Conservation (phyloP, 202 grass and related monocot genomes). For the Setaria italica region DNA sequence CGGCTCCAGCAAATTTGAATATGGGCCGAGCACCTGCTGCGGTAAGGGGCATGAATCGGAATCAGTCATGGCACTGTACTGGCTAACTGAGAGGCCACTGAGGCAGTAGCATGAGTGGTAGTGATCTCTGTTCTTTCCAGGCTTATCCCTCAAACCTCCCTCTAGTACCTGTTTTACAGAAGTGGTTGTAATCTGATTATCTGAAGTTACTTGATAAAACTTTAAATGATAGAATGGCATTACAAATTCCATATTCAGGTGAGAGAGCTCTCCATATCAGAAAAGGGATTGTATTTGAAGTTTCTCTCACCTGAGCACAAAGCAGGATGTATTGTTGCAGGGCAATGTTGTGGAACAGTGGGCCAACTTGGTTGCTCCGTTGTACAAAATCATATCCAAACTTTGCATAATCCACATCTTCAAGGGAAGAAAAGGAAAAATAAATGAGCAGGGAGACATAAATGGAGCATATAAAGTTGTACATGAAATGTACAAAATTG, state of each 20-base stretch:
- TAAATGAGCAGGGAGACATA: not conserved
- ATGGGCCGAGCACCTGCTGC: constrained; percentile 79
- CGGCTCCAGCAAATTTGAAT: constrained; percentile 85
- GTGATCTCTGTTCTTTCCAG: constrained; percentile 80
- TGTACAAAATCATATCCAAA: constrained; percentile 70
- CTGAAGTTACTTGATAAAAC: not conserved
- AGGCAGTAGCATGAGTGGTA: constrained; percentile 98
- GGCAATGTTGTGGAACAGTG: constrained; percentile 79
- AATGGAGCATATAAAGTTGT: constrained; percentile 22
- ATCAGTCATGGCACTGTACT: constrained; percentile 65
- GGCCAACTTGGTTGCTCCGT: constrained; percentile 64
- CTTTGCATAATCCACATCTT: constrained; percentile 63
- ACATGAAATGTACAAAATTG: not conserved
- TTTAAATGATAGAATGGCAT: not conserved
- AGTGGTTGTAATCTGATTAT: not conserved
- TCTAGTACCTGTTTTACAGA: constrained; percentile 68
- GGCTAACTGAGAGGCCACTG: constrained; percentile 80
- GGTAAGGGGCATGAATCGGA: constrained; percentile 56
- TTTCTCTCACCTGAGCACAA: constrained; percentile 73
- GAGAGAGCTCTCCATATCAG: not conserved
- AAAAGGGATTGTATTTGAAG: constrained; percentile 4
- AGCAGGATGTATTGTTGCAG: constrained; percentile 95
- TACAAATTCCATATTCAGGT: not conserved
- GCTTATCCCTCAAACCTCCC: constrained; percentile 96
- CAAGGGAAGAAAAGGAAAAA: constrained; percentile 36